phyloP scores from a whole-genome alignment of 306 rosid genomes.

The Fagus crenata region DNA sequence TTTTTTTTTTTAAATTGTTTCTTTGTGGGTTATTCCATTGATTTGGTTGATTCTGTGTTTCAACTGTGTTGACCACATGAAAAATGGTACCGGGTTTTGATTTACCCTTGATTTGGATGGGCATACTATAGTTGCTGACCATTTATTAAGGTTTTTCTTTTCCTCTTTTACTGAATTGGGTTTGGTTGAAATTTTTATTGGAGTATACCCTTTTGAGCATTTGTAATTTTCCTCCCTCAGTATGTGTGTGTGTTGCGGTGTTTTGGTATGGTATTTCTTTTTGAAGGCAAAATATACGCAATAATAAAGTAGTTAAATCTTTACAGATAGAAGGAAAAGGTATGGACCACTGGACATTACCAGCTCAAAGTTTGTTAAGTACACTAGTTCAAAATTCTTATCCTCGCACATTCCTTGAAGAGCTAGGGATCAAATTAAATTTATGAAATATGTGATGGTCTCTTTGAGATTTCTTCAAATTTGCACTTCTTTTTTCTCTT shows the following conservation, averaged over 20 bases:
- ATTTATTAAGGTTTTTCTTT: no score
- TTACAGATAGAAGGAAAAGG: not conserved
- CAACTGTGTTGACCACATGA: no score
- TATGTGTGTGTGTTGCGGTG: no score
- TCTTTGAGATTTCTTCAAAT: not conserved
- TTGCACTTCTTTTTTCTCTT: not conserved
- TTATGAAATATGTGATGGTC: not conserved
- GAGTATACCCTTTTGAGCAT: not conserved
- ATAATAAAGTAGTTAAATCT: not conserved
- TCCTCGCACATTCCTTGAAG: not conserved
- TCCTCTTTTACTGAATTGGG: no score
- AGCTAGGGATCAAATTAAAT: not conserved
- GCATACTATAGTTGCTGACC: no score
- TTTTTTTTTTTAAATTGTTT: no score
- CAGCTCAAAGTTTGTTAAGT: not conserved
- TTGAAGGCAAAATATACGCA: not conserved
- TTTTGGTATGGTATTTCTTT: not conserved
- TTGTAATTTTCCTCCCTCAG: not conserved
- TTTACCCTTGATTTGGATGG: no score
- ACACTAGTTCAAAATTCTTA: not conserved
- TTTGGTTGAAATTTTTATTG: conserved; percentile 2
- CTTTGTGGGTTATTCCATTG: no score
- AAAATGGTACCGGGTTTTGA: no score
- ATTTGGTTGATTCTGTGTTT: no score
- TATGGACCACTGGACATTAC: not conserved